phyloP scores from a whole-genome alignment of 345 rosid genomes.

The Gossypium herbaceum region DNA sequence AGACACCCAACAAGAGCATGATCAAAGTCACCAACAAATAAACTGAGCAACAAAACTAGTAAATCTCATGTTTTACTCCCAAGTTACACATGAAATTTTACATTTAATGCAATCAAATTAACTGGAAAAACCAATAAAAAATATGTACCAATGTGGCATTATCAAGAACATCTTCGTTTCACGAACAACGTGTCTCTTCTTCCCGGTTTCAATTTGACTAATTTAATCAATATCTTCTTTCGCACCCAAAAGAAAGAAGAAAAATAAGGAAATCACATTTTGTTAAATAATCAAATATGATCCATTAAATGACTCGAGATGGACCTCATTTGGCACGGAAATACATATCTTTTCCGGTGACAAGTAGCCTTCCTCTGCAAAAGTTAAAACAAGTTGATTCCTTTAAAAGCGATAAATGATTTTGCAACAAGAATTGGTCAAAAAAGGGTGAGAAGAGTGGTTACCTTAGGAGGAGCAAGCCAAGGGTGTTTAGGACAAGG shows the following conservation, averaged over 20 bases:
- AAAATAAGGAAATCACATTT: not conserved
- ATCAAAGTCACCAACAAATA: not conserved
- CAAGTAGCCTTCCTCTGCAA: constrained; percentile 52
- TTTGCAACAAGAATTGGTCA: not conserved
- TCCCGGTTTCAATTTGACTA: constrained; percentile 9
- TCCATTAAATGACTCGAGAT: not conserved
- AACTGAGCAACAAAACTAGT: not conserved
- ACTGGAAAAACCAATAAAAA: not conserved
- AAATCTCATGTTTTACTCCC: not conserved
- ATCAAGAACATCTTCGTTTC: constrained; percentile 40
- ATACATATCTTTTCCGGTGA: constrained; percentile 52
- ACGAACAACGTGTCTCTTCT: constrained; percentile 29
- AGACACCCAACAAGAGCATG: constrained; percentile 13
- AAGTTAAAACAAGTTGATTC: not conserved
- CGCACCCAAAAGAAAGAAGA: constrained; percentile 15
- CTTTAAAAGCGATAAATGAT: not conserved
- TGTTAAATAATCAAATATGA: not conserved
- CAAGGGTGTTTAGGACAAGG: constrained; percentile 33
- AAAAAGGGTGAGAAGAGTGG: constrained; percentile 7
- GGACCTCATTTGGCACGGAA: constrained; percentile 40
- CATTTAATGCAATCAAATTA: not conserved
- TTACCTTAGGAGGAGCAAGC: constrained; percentile 35
- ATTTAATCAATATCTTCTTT: constrained; percentile 20
- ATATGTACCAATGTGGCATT: constrained; percentile 53
- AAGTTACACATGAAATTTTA: not conserved